Base-by-base conservation (phyloP, 176 grass and related monocot species). In the Oryza rufipogon region DNA sequence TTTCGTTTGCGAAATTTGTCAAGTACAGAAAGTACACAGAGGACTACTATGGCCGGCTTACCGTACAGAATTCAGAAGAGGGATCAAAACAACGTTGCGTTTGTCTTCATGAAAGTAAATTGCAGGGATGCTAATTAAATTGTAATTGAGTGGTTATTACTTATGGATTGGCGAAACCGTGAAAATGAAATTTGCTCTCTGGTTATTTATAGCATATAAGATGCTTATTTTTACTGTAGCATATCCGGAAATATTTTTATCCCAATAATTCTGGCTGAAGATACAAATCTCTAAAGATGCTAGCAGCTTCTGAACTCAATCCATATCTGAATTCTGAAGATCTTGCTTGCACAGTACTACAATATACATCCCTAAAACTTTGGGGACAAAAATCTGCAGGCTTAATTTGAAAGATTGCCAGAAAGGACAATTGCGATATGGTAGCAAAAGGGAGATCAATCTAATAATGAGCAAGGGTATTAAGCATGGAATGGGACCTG, bases 401-500 rank as follows among this genome's bases (percentile, higher is more conserved):
- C 3, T 82, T 33, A 23, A 64, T 70, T 70, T 47, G 68, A n/a
- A 88, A 44, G 68, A 34, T 83, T 28, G 33, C 9, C 12, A 73
- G 17, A 78, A 44, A 51, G 71, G 64, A 41, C 25, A 54, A 15
- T 4, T 70, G 26, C 36, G 46, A 54, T 80, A 47, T 61, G 80
- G 66, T 78, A 84, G 49, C 51, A 85, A 75, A 75, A 25, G 25
- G 70, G 39, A 47, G 20, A 89, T 38, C 6, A 0, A 68, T 48
- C 42, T 63, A 41, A 89, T 89, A 56, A 85, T 76, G 71, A 85
- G 49, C 65, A 48, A 6, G 64, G 7, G 54, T 56, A 76, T 70
- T 54, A 89, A 76, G 71, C 70, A 63, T 75, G 71, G 81, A 84
- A 68, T 23, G 47, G 45, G 64, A 32, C 82, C 9, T 73, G 69